These are phyloP conservation scores for Biancaea sappan DNA, from an alignment of 306 rosid genomes.

Conservation along the genomic window DNA sequence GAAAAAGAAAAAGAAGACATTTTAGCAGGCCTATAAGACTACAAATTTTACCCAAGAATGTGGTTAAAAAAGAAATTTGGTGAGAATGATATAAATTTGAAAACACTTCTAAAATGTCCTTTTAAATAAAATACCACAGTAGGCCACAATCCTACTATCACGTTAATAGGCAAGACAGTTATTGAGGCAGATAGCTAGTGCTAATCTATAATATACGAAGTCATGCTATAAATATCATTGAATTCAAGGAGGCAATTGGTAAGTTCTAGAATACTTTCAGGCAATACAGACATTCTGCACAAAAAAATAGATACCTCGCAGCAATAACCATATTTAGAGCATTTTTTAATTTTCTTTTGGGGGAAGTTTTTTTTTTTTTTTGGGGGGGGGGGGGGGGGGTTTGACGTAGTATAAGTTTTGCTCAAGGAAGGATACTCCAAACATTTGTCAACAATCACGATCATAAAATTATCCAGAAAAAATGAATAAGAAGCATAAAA, in stretches of 20 bases:
- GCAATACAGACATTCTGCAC: not conserved
- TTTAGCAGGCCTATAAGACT: no score
- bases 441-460: slow-evolving; percentile 14
- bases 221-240: not conserved
- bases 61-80: not conserved
- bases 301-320: not conserved
- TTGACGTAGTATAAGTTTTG: not conserved
- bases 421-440: not conserved
- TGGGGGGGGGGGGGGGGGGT: not conserved
- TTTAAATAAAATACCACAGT: no score
- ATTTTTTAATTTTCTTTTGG: no score
- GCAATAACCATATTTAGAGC: not conserved
- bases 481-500: not conserved
- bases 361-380: no score
- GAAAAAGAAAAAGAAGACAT: no score
- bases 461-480: slow-evolving; percentile 10
- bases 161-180: not conserved
- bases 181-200: not conserved
- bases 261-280: not conserved
- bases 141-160: no score
- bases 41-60: not conserved
- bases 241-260: not conserved
- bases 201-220: not conserved
- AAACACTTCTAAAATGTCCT: not conserved
- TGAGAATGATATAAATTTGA: not conserved